Conservation (phyloP, 495 filamentous ascomycete genomes). For the Parathielavia appendiculata region DNA sequence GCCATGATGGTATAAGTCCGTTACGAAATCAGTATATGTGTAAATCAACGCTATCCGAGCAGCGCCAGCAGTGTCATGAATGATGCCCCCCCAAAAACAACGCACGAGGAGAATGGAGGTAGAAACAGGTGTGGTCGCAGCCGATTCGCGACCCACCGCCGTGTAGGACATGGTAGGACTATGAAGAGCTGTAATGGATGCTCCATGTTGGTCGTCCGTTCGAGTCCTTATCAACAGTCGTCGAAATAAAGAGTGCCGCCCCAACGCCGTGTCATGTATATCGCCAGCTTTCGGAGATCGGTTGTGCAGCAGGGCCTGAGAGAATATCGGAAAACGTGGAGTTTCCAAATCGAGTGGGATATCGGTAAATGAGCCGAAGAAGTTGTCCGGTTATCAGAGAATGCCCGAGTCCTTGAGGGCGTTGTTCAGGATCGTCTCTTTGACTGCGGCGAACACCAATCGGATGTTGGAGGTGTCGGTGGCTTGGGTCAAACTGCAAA, state of each 20-base stretch:
- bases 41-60: neutral
- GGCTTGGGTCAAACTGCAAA: constrained; percentile 82
- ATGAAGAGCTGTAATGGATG: neutral
- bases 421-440: constrained; percentile 98
- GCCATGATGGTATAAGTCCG: neutral
- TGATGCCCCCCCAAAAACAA: neutral
- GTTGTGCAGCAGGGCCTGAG: constrained; percentile 7
- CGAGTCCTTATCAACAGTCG: neutral
- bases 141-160: neutral
- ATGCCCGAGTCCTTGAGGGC: constrained; percentile 97
- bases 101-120: neutral
- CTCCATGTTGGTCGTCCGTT: neutral
- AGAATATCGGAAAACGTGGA: constrained; percentile 4
- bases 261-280: constrained; percentile 32
- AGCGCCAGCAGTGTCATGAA: neutral
- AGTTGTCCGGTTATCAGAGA: constrained; percentile 51
- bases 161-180: neutral
- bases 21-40: neutral
- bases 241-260: constrained; percentile 5
- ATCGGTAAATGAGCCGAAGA: neutral
- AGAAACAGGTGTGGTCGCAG: neutral
- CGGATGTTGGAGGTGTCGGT: constrained; percentile 98
- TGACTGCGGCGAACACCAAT: constrained; percentile 94
- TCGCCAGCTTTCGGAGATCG: constrained; percentile 12
- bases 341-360: constrained; percentile 1